Conservation (phyloP, 805 yeast genomes). For the Hyphopichia homilentoma region DNA sequence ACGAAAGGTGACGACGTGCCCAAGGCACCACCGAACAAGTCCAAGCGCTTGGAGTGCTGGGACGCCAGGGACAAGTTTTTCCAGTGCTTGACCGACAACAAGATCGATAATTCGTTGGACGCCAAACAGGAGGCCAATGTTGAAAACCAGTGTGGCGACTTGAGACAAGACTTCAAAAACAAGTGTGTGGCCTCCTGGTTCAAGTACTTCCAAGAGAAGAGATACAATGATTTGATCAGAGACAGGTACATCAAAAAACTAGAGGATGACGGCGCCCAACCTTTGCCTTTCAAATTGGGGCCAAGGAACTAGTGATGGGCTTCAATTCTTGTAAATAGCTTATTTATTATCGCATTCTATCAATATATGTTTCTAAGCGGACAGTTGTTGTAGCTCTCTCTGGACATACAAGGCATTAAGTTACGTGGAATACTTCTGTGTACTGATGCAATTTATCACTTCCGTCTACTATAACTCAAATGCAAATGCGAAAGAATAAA, state of each 20-base stretch:
- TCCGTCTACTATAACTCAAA: no score
- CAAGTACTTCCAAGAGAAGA: constrained; percentile 84
- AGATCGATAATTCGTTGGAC: constrained; percentile 68
- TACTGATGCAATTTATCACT: no score
- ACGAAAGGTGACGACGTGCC: constrained; percentile 28
- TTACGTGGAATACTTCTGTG: no score
- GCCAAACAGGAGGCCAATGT: constrained; percentile 45
- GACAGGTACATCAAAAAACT: constrained; percentile 65
- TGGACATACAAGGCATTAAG: not conserved
- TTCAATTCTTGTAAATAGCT: no score
- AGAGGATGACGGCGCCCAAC: constrained; percentile 61
- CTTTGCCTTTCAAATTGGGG: constrained; percentile 28
- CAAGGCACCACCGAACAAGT: constrained; percentile 52
- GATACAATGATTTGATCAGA: constrained; percentile 71
- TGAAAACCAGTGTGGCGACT: constrained; percentile 51
- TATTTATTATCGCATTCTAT: no score
- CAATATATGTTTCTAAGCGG: no score
- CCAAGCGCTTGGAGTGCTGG: constrained; percentile 82
- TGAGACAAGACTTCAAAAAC: constrained; percentile 58
- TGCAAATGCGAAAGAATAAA: no score
- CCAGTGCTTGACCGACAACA: constrained; percentile 64
- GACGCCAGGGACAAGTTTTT: constrained; percentile 78
- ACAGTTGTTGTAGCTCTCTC: not conserved
- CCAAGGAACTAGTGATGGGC: no score
- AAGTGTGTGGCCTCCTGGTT: constrained; percentile 87